A percentile compares a stretch with the other conserved stretches of the same genome.
phyloP scores from a whole-genome alignment of 768 basidiomycete species.

The Suillus alpinus region DNA sequence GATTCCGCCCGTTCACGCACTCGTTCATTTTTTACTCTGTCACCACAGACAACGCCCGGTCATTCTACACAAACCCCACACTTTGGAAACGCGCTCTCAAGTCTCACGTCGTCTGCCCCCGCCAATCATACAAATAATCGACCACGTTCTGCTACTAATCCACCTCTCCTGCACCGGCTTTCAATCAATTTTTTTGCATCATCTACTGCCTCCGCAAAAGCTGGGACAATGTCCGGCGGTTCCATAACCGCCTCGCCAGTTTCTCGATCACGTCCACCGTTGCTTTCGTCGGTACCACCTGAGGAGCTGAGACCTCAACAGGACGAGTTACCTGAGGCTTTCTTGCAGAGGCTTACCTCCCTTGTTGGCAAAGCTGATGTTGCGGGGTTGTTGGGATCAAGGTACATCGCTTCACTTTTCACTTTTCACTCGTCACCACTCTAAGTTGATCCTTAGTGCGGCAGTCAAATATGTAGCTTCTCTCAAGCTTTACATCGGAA shows the following conservation, averaged over 20 bases:
- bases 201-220: slow-evolving; percentile 35
- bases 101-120: slow-evolving; percentile 12
- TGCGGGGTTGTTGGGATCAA: slow-evolving; percentile 75
- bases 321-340: slow-evolving; percentile 69
- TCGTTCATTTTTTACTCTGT: slow-evolving; percentile 27
- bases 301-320: slow-evolving; percentile 52
- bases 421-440: slow-evolving; percentile 10
- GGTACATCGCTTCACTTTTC: slow-evolving; percentile 42
- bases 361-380: slow-evolving; percentile 77
- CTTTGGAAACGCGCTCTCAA: slow-evolving; percentile 7
- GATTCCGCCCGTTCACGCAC: slow-evolving; percentile 34
- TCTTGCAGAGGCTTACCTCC: slow-evolving; percentile 60
- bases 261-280: slow-evolving; percentile 42
- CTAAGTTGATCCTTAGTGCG: slow-evolving; percentile 42
- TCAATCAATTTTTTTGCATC: slow-evolving; percentile 64
- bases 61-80: slow-evolving; percentile 12
- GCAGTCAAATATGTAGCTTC: slow-evolving; percentile 70
- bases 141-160: slow-evolving; percentile 57
- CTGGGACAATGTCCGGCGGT: slow-evolving; percentile 9
- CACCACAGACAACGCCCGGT: slow-evolving; percentile 16
- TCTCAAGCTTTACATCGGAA: slow-evolving; percentile 65
- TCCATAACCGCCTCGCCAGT: slow-evolving; percentile 20
- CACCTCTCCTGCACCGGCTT: slow-evolving; percentile 66
- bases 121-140: slow-evolving; percentile 36
- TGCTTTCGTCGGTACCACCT: slow-evolving; percentile 41